Base-by-base conservation (phyloP, 2,329 filamentous ascomycete species). In the Madurella mycetomatis region DNA sequence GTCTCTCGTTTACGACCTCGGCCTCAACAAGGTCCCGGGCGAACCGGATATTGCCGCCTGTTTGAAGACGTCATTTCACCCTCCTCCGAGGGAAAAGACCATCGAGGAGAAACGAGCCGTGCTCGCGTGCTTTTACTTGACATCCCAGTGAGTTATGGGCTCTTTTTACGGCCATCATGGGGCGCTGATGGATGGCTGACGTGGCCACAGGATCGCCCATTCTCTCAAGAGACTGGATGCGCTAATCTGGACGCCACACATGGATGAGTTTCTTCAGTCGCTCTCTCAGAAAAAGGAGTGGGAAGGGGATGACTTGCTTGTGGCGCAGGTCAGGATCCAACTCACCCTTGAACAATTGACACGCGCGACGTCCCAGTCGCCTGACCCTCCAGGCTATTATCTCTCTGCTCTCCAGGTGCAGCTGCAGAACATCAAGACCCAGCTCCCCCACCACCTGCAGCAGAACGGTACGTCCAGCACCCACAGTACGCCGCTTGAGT, bases 241-340 rank as follows among this genome's bases (percentile, higher is more conserved):
- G 1, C 69, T 85, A 47, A 72, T 70, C 2, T 87, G 83, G 83
- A 83, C 76, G 0, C 60, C 76, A 1, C 76, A 83, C 49, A 76
- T 86, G 71, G 81, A 84, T 31, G 80, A 84, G 37, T 80, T 76
- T 37, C 68, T 85, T 1, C 66, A 72, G 4, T 59, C 72, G 1
- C 67, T 86, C 0, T 68, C 71, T 4, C 67, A 73, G 15, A 67
- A 72, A 1, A 72, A 71, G 8, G 77, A 83, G 52, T 71, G 70
- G 19, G 68, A 73, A 0, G 72, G 73, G 1, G 83, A 86, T 62
- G 69, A 72, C 30, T 60, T 80, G 1, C 69, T 86, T 2, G 71
- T 74, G 2, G 62, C 66, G 1, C 69, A 73, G 37, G 72, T 72
- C 40, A 72, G 69, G 17, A 66, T 74, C 11, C 73, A 76, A 53